Evolutionary conservation across 257 asterid genomes (phyloP), one percentile per base, ranked within the genome.

Genomic region (Petrea volubilis): DNA sequence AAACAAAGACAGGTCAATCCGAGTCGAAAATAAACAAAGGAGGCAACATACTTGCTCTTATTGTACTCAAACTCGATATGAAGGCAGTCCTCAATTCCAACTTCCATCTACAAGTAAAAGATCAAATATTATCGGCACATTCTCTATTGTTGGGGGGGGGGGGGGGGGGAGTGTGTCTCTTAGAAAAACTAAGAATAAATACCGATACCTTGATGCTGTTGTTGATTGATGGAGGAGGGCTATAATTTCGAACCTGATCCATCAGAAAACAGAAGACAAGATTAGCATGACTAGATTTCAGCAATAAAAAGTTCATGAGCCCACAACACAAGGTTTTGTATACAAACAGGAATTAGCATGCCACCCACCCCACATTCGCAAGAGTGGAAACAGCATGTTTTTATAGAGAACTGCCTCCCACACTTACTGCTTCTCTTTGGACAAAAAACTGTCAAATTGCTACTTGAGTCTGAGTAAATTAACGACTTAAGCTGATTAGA

Each of bases 51-150:
- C 98, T 95, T 95, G 98, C 96, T 88, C 86, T 92, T 92, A 72
- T 92, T 92, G 91, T 95, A 95, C 85, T 92, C 98, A 66, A 95
- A 95, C 86, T 95, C 99, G 29, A 95, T 95, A 73, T 95, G 99
- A 72, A 95, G 99, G 83, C 99, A 92, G 83, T 92, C 99, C 73
- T 95, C 99, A 47, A 95, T 95, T 51, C 99, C 99, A 56, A 95
- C 99, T 78, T 95, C 99, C 99, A 95, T 95, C 99, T 95, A 80
- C 84, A 82, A 66, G 68, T 56, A 62, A 43, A 75, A 77, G 61
- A 68, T 31, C 25, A 49, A 63, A 73, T 2, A 33, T 58, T 69
- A 69, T 4, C 12, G 4, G 24, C 58, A 50, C 12, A 51, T 62
- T 34, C 34, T 60, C 31, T 56, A 44, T 33, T 24, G 61, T 58